Evolutionary conservation across 1,284 basidiomycete species (phyloP), one percentile per base, ranked within the genome.

Genomic region (Microstroma glucosiphilum): DNA sequence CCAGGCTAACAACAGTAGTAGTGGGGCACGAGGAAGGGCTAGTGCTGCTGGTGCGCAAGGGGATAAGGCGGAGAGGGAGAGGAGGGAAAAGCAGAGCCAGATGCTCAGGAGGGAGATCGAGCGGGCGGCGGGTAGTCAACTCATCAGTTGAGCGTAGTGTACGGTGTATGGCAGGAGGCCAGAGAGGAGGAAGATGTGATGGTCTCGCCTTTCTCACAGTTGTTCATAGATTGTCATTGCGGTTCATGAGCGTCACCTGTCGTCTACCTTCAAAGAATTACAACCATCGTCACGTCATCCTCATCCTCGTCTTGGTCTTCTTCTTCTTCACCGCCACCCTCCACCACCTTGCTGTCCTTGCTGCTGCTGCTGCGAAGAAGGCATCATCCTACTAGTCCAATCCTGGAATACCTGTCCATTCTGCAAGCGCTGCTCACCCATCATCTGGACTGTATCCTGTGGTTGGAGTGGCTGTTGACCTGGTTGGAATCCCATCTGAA

Each of bases 101-200:
- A 25, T 25, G 51, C 51, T 54, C 13, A 19, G 15, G 51, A 17
- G 51, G 51, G 51, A 54, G 13, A 54, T 54, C 15, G 51, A 54
- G 51, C 2, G 51, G 17, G 51, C 51, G n/a, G 51, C 51, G 51
- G 51, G 51, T 8, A 54, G 51, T 13, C 51, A 54, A 21, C 51
- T 54, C 7, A 17, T 54, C 17, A 12, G 43, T 6, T 48, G 43
- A 48, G n/a, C n/a, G n/a, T n/a, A n/a, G n/a, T n/a, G n/a, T n/a
- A n/a, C n/a, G n/a, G n/a, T n/a, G n/a, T n/a, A n/a, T n/a, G n/a
- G n/a, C n/a, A n/a, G n/a, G n/a, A n/a, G n/a, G n/a, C n/a, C n/a
- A n/a, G n/a, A n/a, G n/a, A n/a, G 41, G 41, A 43, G 11, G 41
- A 43, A 43, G n/a, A n/a, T 11, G 41, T 43, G 11, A 11, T 43